phyloP scores from a whole-genome alignment of 495 filamentous ascomycete species.

The Daldinia childiae region DNA sequence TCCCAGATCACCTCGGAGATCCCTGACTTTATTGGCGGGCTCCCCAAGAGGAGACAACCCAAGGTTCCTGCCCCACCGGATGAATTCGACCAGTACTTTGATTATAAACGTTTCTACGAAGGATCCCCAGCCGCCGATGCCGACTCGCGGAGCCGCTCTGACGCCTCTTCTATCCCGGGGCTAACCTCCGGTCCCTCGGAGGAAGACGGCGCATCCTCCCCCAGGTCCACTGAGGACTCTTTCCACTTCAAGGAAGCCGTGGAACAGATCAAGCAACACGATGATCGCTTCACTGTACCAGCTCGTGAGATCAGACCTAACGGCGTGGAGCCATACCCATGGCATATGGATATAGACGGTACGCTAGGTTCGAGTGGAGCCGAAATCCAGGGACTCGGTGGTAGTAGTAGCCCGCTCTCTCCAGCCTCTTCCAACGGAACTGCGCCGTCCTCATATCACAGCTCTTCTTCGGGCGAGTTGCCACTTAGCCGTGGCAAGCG shows the following conservation, averaged over 20 bases:
- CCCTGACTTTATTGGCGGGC: slow-evolving; percentile 48
- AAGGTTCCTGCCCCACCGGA: slow-evolving; percentile 36
- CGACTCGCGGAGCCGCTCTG: slow-evolving; percentile 48
- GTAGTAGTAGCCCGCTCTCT: slow-evolving; percentile 34
- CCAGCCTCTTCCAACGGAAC: slow-evolving; percentile 38
- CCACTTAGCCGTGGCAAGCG: slow-evolving; percentile 44
- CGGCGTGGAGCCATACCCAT: slow-evolving; percentile 44
- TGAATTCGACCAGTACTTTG: slow-evolving; percentile 48
- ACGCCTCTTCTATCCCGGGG: slow-evolving; percentile 47
- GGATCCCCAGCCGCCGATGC: slow-evolving; percentile 43
- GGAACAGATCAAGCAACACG: slow-evolving; percentile 46
- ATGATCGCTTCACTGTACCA: slow-evolving; percentile 48
- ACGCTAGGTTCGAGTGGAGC: slow-evolving; percentile 36
- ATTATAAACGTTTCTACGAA: slow-evolving; percentile 45
- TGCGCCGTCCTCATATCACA: slow-evolving; percentile 26
- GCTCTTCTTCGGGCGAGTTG: slow-evolving; percentile 31
- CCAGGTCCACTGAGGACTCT: slow-evolving; percentile 43
- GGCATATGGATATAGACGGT: slow-evolving; percentile 47
- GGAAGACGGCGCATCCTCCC: slow-evolving; percentile 48
- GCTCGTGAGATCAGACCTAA: slow-evolving; percentile 48
- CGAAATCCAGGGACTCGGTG: slow-evolving; percentile 28
- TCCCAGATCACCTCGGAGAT: slow-evolving; percentile 49
- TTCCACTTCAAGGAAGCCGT: slow-evolving; percentile 47
- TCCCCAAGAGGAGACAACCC: slow-evolving; percentile 26
- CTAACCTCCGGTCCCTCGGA: slow-evolving; percentile 49